Evolutionary conservation across 371 early-diverging fungal genomes (phyloP).

Genomic region (Rhizopus microsporus): DNA sequence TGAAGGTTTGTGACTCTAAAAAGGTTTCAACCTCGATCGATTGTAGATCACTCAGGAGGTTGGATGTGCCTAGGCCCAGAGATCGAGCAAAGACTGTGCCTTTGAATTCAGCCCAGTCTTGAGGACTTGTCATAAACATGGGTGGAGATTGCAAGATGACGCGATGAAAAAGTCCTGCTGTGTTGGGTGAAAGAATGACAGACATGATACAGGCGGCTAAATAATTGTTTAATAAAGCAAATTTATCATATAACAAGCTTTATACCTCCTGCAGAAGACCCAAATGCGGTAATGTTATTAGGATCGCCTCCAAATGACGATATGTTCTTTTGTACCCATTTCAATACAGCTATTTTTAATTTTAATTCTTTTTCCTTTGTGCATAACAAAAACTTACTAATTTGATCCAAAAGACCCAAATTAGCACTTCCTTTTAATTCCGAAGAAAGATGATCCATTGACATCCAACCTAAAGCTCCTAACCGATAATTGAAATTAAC

Average conservation of each 20-base stretch:
- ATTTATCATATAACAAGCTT: neutral
- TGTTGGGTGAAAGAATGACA: conserved; percentile 22
- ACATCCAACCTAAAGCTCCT: conserved; percentile 38
- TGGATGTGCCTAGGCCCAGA: conserved; percentile 17
- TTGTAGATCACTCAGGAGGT: conserved; percentile 22
- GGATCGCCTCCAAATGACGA: conserved; percentile 35
- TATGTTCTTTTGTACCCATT: conserved; percentile 37
- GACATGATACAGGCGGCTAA: conserved; percentile 26
- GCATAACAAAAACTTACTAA: conserved; percentile 21
- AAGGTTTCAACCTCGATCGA: conserved; percentile 25
- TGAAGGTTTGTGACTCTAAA: conserved; percentile 35
- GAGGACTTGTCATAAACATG: conserved; percentile 32
- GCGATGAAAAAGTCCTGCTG: conserved; percentile 24
- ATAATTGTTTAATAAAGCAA: neutral
- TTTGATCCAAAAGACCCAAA: conserved; percentile 39
- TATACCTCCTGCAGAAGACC: conserved; percentile 41
- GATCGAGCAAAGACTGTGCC: conserved; percentile 34
- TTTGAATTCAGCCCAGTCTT: conserved; percentile 37
- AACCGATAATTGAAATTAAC: conserved; percentile 44
- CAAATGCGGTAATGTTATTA: conserved; percentile 37
- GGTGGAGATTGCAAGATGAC: conserved; percentile 37
- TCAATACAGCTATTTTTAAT: conserved; percentile 19
- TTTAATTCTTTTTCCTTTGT: neutral
- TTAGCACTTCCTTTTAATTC: conserved; percentile 30
- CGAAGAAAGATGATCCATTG: conserved; percentile 30